Evolutionary conservation across 192 early-diverging fungal species (phyloP), one percentile per base, ranked within the genome.

Genomic region (Paraglomus brasilianum): DNA sequence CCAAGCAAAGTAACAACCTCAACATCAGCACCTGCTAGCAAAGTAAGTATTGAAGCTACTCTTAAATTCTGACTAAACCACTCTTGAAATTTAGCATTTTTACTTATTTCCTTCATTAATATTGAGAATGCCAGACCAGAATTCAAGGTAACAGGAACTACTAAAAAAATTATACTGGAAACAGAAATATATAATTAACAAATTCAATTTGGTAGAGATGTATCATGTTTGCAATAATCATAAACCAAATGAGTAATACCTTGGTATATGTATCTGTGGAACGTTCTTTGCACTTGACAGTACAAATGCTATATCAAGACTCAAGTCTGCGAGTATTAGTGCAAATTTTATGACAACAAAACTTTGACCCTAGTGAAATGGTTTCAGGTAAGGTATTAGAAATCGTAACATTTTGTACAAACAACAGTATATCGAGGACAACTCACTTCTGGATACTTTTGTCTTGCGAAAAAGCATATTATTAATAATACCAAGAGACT

Each of bases 11-110:
- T n/a, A 38, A 59, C 36, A 41, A 39, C 57, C 41, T 59, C 57
- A 40, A 59, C 38, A 40, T 59, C 57, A 0, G 36, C 57, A 40
- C 57, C n/a, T 40, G 57, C 17, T 59, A 59, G 30, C n/a, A 59
- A 15, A 11, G 57, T 59, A n/a, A 38, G 14, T 5, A 40, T 15
- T 38, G 57, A 59, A 9, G 14, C 30, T 11, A 5, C n/a, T n/a
- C n/a, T 4, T 4, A 8, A 9, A 40, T 59, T 11, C 8, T 59
- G 8, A 6, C 30, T 9, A 59, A n/a, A 59, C 57, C 57, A 59
- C 8, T 59, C 3, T 15, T 40, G 17, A 41, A 24, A 59, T 0
- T 59, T 8, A 5, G 17, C 10, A n/a, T 59, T 59, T 24, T 59
- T 8, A 5, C 9, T 10, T 0, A 59, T 59, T 59, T 59, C 57